These are phyloP conservation scores for Axilococcus clingmanii DNA, from an alignment of 139 green algal species.

Conservation along the genomic window DNA sequence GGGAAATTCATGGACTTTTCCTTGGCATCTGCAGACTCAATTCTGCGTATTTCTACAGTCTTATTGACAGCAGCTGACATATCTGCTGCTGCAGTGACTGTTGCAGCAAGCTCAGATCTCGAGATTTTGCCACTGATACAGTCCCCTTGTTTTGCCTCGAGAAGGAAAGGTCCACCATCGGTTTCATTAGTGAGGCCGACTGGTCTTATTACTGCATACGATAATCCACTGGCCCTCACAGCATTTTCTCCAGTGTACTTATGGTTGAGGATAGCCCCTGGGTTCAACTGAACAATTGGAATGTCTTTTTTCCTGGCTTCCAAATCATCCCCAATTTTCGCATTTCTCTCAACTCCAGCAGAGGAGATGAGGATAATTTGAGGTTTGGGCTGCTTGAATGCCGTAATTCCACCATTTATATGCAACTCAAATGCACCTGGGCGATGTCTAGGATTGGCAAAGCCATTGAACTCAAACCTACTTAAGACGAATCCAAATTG, in stretches of 20 bases:
- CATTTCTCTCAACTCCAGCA: slow-evolving; percentile 75
- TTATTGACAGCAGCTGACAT: slow-evolving; percentile 50
- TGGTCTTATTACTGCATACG: slow-evolving; percentile 66
- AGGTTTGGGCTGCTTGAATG: slow-evolving; percentile 43
- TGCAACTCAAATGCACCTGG: slow-evolving; percentile 50
- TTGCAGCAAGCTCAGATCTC: slow-evolving; percentile 54
- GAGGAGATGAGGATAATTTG: slow-evolving; percentile 48
- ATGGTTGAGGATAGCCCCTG: slow-evolving; percentile 61
- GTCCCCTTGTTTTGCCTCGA: slow-evolving; percentile 59
- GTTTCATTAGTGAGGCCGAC: slow-evolving; percentile 41
- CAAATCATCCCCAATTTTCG: slow-evolving; percentile 62
- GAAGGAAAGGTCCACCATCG: slow-evolving; percentile 16
- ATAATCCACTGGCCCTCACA: slow-evolving; percentile 41
- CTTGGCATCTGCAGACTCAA: slow-evolving; percentile 37
- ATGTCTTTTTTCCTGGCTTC: slow-evolving; percentile 55
- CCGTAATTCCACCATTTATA: slow-evolving; percentile 52
- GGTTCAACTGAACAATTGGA: slow-evolving; percentile 84
- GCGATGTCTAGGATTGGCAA: slow-evolving; percentile 52
- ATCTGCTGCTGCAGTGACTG: slow-evolving; percentile 27
- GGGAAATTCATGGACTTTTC: slow-evolving; percentile 37
- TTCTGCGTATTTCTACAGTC: slow-evolving; percentile 69
- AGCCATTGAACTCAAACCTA: slow-evolving; percentile 67
- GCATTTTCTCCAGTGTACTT: slow-evolving; percentile 72
- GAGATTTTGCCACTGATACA: slow-evolving; percentile 41
- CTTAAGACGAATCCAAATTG: slow-evolving; percentile 57